Conservation (phyloP, 2,329 filamentous ascomycete genomes). For the Sclerotinia spermophila region DNA sequence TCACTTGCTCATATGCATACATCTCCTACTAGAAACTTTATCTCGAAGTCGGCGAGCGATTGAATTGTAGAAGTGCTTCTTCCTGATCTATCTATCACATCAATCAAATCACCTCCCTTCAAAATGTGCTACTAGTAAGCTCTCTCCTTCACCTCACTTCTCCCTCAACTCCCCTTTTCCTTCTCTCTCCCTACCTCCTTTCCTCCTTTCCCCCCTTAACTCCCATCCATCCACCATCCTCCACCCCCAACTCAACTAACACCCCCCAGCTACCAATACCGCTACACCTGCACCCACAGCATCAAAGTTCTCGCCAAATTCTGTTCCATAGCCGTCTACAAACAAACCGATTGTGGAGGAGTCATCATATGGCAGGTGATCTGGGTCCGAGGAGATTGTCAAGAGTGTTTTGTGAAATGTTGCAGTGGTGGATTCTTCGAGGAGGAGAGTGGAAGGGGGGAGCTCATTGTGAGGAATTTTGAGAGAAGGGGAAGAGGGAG, state of each 20-base stretch:
- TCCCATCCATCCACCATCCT: constrained; percentile 15
- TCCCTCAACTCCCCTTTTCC: not conserved
- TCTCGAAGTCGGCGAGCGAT: not conserved
- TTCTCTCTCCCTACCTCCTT: not conserved
- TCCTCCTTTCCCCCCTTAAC: not conserved
- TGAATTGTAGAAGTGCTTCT: too few species aligned
- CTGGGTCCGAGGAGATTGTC: constrained; percentile 32
- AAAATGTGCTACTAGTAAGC: constrained; percentile 15
- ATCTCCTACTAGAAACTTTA: not conserved
- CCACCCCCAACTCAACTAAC: too few species aligned
- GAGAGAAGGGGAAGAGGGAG: not conserved
- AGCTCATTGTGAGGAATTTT: too few species aligned
- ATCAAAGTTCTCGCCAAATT: constrained; percentile 34
- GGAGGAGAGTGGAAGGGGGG: too few species aligned
- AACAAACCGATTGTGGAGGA: constrained; percentile 35
- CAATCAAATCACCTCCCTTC: not conserved
- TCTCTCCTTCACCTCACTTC: not conserved
- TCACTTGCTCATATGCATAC: not conserved
- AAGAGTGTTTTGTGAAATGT: constrained; percentile 31
- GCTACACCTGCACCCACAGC: constrained; percentile 32
- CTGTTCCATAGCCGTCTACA: constrained; percentile 28
- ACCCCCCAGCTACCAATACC: constrained; percentile 32
- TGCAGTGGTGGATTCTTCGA: too few species aligned
- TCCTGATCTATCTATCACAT: not conserved
- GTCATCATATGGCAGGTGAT: constrained; percentile 35